These are phyloP conservation scores for Tylopilus vinaceipallidus DNA, from an alignment of 768 basidiomycete genomes.

Conservation along the genomic window DNA sequence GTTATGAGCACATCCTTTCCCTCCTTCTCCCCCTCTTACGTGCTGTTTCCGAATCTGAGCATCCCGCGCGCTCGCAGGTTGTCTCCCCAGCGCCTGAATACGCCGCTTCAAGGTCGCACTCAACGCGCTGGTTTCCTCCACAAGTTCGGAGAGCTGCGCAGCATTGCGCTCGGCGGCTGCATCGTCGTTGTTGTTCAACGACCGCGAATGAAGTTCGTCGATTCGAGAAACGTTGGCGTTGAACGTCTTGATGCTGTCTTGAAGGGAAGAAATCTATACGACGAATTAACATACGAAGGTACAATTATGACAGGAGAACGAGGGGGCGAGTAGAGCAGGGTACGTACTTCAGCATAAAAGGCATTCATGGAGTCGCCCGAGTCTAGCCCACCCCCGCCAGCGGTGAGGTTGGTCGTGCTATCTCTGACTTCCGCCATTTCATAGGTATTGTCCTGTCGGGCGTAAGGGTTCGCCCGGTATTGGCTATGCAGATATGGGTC, in stretches of 20 bases:
- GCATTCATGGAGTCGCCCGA: conserved; percentile 60
- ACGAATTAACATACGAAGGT: background rate
- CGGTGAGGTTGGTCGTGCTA: conserved; percentile 50
- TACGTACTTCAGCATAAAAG: conserved; percentile 72
- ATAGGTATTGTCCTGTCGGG: conserved; percentile 62
- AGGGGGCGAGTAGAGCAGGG: too few species aligned
- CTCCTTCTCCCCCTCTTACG: conserved; percentile 35
- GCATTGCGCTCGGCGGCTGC: conserved; percentile 56
- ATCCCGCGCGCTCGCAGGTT: conserved; percentile 61
- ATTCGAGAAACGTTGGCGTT: conserved; percentile 69
- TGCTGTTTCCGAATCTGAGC: conserved; percentile 77
- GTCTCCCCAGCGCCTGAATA: conserved; percentile 68
- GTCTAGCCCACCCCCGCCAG: conserved; percentile 38
- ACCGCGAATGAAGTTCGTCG: conserved; percentile 69
- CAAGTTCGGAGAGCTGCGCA: conserved; percentile 63
- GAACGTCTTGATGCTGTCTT: conserved; percentile 66
- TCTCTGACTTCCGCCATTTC: conserved; percentile 72
- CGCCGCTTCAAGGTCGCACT: conserved; percentile 68
- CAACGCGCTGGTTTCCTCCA: conserved; percentile 68
- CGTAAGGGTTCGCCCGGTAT: conserved; percentile 58
- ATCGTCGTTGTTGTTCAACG: conserved; percentile 76
- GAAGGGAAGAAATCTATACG: conserved; percentile 66
- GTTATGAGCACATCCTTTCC: conserved; percentile 16
- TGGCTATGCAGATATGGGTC: conserved; percentile 17
- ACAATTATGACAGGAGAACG: background rate